Base-by-base conservation (phyloP, 1,284 basidiomycete species). In the Melampsora americana region DNA sequence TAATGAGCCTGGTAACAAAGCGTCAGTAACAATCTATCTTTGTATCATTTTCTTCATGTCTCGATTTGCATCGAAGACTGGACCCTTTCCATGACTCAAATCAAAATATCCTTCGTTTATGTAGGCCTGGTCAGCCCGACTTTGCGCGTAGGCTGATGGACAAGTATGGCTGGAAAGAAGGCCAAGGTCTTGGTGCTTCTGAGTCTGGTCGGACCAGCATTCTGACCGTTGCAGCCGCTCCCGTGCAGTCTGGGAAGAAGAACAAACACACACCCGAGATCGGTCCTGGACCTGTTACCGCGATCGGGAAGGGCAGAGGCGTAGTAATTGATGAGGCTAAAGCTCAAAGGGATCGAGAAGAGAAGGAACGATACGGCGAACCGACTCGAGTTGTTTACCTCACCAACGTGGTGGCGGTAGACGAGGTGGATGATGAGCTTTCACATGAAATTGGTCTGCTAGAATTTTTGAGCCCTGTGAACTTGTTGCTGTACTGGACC, bases 131-230 rank as follows among this genome's bases (percentile, higher is more conserved):
- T 28, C 74, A 88, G 0, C 87, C 88, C 71, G 87, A 87, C 9
- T 92, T 93, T 80, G 91, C 90, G 23, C 88, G 89, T 16, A 88
- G 90, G 32, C 82, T 92, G 77, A 93, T 93, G 92, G 90, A 91
- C 5, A 95, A 93, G 84, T 95, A 91, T 91, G 94, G 94, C 0
- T 93, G 96, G 83, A 91, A 91, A 81, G 90, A 93, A 81, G 94
- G 94, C 1, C 89, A 93, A 83, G 94, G 92, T 14, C 86, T 96
- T 1, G 94, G 93, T 65, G 89, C 87, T 0, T 89, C 90, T 78
- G 91, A 89, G 2, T 87, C 87, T 14, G 94, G 94, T 5, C 95
- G 96, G 72, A 87, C 93, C 60, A 90, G 94, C 77, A 92, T 94
- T 1, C 87, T 97, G 44, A 87, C 88, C 0, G 89, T 94, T 32